Percentiles rank a stretch among this genome's conserved stretches.
These are phyloP conservation scores for Penicillium sp. DNA, from an alignment of 2,329 filamentous ascomycete genomes.

Conservation along the genomic window DNA sequence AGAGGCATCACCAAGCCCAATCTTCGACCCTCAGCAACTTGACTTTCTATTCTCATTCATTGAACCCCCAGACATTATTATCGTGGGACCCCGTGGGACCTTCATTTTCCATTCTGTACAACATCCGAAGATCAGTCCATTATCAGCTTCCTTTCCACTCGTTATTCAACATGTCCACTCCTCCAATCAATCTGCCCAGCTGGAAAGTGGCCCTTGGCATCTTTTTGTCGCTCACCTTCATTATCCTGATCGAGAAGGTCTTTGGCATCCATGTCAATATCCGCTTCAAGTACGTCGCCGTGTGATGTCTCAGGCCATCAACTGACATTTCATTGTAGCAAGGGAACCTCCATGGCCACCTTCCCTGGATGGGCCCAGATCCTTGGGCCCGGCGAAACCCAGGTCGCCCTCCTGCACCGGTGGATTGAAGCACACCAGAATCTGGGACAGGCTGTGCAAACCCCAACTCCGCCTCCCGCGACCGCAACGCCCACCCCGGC, in stretches of 20 bases:
- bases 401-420: neutral
- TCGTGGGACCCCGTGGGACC: neutral
- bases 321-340: neutral
- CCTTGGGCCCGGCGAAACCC: slow-evolving; percentile 1
- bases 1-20: neutral
- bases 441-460: neutral
- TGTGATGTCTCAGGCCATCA: neutral
- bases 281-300: neutral
- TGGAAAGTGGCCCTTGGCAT: neutral
- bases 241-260: slow-evolving; percentile 3
- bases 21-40: neutral
- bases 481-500: neutral
- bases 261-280: slow-evolving; percentile 1
- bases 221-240: neutral
- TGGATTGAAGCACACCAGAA: slow-evolving; percentile 1
- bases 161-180: neutral
- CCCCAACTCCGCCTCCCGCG: neutral
- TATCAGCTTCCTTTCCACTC: neutral
- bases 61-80: neutral
- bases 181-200: neutral
- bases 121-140: neutral
- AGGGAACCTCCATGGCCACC: neutral
- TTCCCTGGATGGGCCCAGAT: slow-evolving; percentile 3
- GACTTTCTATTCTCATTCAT: neutral
- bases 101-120: neutral